Evolutionary conservation across 768 basidiomycete species (phyloP).

Genomic region (Boletus reticulatus): DNA sequence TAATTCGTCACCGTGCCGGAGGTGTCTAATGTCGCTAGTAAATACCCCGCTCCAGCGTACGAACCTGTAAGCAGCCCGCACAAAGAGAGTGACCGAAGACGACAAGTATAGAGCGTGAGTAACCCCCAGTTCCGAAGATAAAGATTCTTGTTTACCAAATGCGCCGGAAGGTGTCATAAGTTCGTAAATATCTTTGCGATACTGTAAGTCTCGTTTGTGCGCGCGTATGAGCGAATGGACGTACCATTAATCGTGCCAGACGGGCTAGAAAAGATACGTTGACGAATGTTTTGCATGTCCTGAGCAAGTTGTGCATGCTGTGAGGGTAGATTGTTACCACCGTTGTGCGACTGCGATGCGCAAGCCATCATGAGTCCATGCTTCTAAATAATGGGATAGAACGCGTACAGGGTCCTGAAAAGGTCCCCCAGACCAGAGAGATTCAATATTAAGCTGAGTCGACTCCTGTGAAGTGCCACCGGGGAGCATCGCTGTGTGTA

Average conservation of each 20-base stretch:
- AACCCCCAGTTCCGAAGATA: not conserved
- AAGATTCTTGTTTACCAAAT: constrained; percentile 46
- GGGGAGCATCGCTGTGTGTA: constrained; percentile 54
- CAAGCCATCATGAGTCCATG: not conserved
- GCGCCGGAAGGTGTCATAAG: constrained; percentile 54
- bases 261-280: constrained; percentile 54
- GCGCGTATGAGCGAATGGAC: constrained; percentile 1
- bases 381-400: not conserved
- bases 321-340: constrained; percentile 57
- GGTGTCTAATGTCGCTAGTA: constrained; percentile 48
- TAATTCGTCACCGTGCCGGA: constrained; percentile 42
- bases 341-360: constrained; percentile 52
- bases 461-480: constrained; percentile 60
- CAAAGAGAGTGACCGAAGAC: not conserved
- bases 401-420: constrained; percentile 58
- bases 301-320: constrained; percentile 43
- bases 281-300: constrained; percentile 52
- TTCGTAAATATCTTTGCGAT: constrained; percentile 47
- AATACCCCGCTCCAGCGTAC: constrained; percentile 62
- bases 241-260: constrained; percentile 59
- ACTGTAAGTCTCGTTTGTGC: not conserved
- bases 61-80: constrained; percentile 50
- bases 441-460: constrained; percentile 72
- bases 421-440: constrained; percentile 74
- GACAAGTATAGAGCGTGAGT: not conserved